These are phyloP conservation scores for Millerozyma miso DNA, from an alignment of 805 yeast species.

Conservation along the genomic window DNA sequence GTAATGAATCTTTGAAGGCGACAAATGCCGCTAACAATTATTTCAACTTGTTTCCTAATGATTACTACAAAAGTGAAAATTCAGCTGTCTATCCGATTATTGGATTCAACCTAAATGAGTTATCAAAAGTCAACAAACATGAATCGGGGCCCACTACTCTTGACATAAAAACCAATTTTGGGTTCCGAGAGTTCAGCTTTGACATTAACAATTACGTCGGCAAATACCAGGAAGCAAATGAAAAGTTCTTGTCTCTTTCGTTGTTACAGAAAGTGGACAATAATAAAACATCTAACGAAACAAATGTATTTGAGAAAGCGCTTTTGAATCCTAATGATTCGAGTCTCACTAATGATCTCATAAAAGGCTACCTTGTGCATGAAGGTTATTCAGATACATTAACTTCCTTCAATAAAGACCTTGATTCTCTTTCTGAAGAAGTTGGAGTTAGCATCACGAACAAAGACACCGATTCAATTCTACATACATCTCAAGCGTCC, in stretches of 20 bases:
- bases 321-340: constrained; percentile 25
- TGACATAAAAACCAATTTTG: constrained; percentile 51
- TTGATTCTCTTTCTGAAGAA: constrained; percentile 16
- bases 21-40: constrained; percentile 14
- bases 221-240: constrained; percentile 35
- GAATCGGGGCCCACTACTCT: constrained; percentile 12
- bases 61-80: constrained; percentile 22
- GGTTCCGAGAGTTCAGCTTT: constrained; percentile 52
- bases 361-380: constrained; percentile 35
- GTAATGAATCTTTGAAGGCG: constrained; percentile 21
- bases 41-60: constrained; percentile 16
- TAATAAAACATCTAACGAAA: not conserved
- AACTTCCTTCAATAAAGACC: constrained; percentile 29
- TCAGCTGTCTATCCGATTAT: constrained; percentile 28
- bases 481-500: constrained; percentile 18
- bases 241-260: constrained; percentile 15
- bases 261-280: constrained; percentile 17
- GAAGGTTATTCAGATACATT: constrained; percentile 37
- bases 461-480: constrained; percentile 1
- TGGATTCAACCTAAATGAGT: constrained; percentile 27
- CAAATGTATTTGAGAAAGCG: constrained; percentile 14
- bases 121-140: constrained; percentile 25
- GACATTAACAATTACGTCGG: constrained; percentile 55
- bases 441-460: not conserved
- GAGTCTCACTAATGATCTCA: constrained; percentile 24